These are phyloP conservation scores for Nicotiana knightiana DNA, from an alignment of 257 asterid genomes.

Conservation along the genomic window DNA sequence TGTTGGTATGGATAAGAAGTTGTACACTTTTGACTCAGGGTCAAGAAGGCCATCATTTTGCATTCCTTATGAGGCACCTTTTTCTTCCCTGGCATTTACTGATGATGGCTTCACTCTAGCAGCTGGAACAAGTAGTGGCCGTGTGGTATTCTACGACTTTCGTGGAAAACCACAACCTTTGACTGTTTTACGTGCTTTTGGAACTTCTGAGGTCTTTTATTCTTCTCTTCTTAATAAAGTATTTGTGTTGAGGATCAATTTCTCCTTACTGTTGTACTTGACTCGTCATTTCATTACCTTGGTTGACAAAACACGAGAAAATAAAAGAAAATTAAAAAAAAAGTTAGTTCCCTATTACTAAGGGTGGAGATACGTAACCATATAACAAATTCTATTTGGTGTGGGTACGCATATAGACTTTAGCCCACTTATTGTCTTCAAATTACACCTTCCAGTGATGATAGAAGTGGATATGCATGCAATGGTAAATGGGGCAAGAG, in stretches of 20 bases:
- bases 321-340: background rate
- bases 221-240: constrained; percentile 15
- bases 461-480: background rate
- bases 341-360: background rate
- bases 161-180: constrained; percentile 96
- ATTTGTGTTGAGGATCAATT: constrained; percentile 10
- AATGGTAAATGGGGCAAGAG: background rate
- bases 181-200: constrained; percentile 85
- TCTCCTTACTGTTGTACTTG: background rate
- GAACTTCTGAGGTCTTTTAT: constrained; percentile 60
- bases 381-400: background rate
- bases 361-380: background rate
- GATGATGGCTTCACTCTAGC: constrained; percentile 93
- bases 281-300: background rate
- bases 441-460: background rate
- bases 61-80: constrained; percentile 87
- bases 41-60: constrained; percentile 79
- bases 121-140: constrained; percentile 95
- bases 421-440: background rate
- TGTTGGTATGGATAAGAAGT: constrained; percentile 95
- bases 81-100: constrained; percentile 81
- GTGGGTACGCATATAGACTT: background rate
- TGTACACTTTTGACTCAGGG: constrained; percentile 82
- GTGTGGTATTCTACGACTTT: constrained; percentile 75
- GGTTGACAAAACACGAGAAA: background rate